Conservation (phyloP, 805 yeast species). For the Candida adriatica region DNA sequence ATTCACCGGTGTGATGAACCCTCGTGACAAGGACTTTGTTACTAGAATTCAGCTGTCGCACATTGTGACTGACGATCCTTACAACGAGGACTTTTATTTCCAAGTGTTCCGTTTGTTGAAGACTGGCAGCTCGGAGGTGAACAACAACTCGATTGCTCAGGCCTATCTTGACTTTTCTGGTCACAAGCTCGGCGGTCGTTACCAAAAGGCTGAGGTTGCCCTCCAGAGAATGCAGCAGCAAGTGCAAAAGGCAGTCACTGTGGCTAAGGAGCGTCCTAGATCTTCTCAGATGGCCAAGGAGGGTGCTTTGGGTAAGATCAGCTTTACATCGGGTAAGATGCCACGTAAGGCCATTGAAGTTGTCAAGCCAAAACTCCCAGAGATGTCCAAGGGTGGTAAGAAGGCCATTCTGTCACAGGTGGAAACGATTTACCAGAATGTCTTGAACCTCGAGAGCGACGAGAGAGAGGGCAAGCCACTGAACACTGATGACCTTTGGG, state of each 20-base stretch:
- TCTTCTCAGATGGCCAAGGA: conserved; percentile 53
- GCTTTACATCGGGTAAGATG: conserved; percentile 70
- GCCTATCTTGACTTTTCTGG: conserved; percentile 90
- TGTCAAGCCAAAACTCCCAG: conserved; percentile 38
- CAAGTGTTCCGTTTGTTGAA: conserved; percentile 83
- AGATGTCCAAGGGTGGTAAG: conserved; percentile 28
- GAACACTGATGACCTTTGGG: conserved; percentile 57
- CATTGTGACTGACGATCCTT: conserved; percentile 95
- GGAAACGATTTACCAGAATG: conserved; percentile 72
- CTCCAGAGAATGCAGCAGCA: conserved; percentile 97
- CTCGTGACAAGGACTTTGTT: conserved; percentile 92
- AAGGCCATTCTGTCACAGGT: conserved; percentile 57
- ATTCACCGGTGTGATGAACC: conserved; percentile 93
- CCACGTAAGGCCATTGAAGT: conserved; percentile 83
- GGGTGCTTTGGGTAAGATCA: conserved; percentile 86
- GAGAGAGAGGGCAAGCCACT: conserved; percentile 52
- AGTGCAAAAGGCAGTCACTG: conserved; percentile 92
- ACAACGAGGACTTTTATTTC: conserved; percentile 92
- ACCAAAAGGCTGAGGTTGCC: conserved; percentile 81
- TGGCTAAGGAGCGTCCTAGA: conserved; percentile 84
- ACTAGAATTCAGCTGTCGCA: conserved; percentile 92
- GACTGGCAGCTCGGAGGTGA: conserved; percentile 40
- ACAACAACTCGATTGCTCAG: conserved; percentile 78
- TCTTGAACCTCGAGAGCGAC: conserved; percentile 71
- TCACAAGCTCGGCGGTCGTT: conserved; percentile 80